These are phyloP conservation scores for Penicillium ochrochloron DNA, from an alignment of 495 filamentous ascomycete species.

Conservation along the genomic window DNA sequence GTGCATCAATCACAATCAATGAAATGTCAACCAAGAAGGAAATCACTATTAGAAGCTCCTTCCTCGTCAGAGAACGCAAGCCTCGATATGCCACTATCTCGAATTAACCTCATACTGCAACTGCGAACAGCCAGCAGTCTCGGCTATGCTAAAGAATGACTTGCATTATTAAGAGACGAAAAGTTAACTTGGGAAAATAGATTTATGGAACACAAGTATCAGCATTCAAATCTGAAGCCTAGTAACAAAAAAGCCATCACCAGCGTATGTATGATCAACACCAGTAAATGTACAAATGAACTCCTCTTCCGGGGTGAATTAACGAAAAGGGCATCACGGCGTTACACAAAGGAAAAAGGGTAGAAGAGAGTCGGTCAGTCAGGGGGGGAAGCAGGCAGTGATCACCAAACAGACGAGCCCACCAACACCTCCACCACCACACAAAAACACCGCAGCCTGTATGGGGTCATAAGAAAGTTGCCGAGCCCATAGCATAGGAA, in stretches of 20 bases:
- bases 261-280: conserved; percentile 28
- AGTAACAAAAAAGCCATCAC: conserved; percentile 10
- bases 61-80: no score
- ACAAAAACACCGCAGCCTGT: conserved; percentile 27
- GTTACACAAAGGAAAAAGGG: conserved; percentile 47
- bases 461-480: conserved; percentile 18
- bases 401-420: conserved; percentile 3
- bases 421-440: conserved; percentile 1
- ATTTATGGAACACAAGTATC: neutral
- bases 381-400: conserved; percentile 23
- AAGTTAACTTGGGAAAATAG: neutral
- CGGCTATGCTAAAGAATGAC: neutral
- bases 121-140: neutral
- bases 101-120: neutral
- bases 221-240: conserved; percentile 7
- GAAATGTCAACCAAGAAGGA: neutral
- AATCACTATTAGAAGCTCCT: neutral
- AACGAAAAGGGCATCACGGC: conserved; percentile 41
- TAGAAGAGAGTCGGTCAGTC: conserved; percentile 17
- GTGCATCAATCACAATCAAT: neutral
- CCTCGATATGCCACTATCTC: no score
- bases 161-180: neutral
- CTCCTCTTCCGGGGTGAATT: conserved; percentile 26
- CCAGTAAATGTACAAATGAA: conserved; percentile 46
- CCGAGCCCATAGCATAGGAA: conserved; percentile 18